Base-by-base conservation (phyloP, 305 asterid species). In the Striga hermonthica region DNA sequence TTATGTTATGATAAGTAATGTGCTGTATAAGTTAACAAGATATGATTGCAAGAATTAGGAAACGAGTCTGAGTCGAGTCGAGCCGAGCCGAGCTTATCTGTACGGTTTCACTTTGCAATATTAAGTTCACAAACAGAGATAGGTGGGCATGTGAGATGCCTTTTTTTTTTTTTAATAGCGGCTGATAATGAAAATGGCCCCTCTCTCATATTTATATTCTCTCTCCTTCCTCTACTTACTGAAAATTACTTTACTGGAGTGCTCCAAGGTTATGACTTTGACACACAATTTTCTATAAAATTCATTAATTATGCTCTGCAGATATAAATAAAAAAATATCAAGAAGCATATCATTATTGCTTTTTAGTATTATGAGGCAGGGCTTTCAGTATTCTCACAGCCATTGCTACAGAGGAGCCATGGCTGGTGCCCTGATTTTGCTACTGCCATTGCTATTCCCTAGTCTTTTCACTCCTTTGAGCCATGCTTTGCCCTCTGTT, bases 401-500 rank as follows among this genome's bases (percentile, higher is more conserved):
- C 7, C 75, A 75, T 44, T 78, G 57, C 71, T 75, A 70, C 63
- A 81, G 81, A 65, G 88, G 88, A 79, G 81, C 88, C 66, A 86
- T 92, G 95, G 83, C 85, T 69, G 81, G 71, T 76, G 76, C 84
- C 22, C 68, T 86, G 68, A 69, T 88, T 60, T 71, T 93, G 79
- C 88, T 92, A 65, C 78, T 89, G 66, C 87, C 96, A 38, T 62
- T 79, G 43, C 78, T 83, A 34, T 80, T 81, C 60, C 76, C 86
- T 9, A 50, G 55, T 47, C 80, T 83, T 40, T 84, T 86, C 73
- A 52, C 84, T 70, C 78, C 91, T 55, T 65, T 79, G 28, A 69
- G 83, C 83, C 81, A 82, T 71, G 97, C 95, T 77, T 83, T 82
- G 8, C 83, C 95, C 44, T 82, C 96, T 58, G 65, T 64, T 72